phyloP scores from a whole-genome alignment of 108 stramenopile genomes.

The Cyclotella distinguenda region DNA sequence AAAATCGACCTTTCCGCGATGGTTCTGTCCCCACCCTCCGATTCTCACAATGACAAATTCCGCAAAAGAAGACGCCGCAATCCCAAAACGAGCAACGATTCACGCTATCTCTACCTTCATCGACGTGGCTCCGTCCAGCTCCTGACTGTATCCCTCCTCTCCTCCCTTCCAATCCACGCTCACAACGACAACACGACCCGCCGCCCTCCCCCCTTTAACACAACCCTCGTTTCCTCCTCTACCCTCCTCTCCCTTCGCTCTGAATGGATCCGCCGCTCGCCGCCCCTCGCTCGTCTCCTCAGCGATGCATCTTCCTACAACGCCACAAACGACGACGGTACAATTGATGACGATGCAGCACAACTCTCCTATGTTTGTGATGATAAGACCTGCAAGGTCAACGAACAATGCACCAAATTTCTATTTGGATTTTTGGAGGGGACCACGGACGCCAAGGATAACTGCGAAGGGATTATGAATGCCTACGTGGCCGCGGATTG shows the following conservation, averaged over 20 bases:
- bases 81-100: too few relatives aligned
- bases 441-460: conserved; percentile 80
- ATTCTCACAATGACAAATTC: too few relatives aligned
- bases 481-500: conserved; percentile 76
- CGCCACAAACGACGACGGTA: conserved; percentile 5
- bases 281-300: conserved; percentile 19
- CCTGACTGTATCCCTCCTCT: too few relatives aligned
- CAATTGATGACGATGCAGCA: conserved; percentile 11
- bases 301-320: conserved; percentile 7
- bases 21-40: too few relatives aligned
- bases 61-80: too few relatives aligned
- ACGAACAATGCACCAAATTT: conserved; percentile 66
- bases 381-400: conserved; percentile 41
- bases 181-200: too few relatives aligned
- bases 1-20: too few relatives aligned
- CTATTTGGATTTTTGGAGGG: conserved; percentile 76
- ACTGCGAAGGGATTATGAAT: conserved; percentile 78
- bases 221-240: not conserved
- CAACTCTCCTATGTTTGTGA: conserved; percentile 19
- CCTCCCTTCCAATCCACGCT: too few relatives aligned
- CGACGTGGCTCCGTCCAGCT: too few relatives aligned
- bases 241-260: not conserved
- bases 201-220: not conserved
- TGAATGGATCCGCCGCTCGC: conserved; percentile 33
- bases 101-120: too few relatives aligned